Percentiles rank a stretch among this genome's conserved stretches.
Evolutionary conservation across 805 yeast species (phyloP).

Genomic region (Myxozyma kluyveri): DNA sequence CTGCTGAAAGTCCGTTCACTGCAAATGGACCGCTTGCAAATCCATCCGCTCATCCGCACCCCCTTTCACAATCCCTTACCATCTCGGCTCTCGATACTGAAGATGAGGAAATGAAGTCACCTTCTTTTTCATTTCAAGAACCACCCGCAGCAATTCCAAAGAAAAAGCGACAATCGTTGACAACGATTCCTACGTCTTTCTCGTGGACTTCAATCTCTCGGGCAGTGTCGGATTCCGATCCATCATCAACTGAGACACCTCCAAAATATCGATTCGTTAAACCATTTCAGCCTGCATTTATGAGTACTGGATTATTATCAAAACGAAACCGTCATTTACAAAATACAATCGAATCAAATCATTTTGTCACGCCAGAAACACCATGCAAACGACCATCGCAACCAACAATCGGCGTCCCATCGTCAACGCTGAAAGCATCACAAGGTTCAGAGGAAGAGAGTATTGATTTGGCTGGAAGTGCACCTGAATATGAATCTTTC

Average conservation of each 20-base stretch:
- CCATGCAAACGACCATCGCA: constrained; percentile 53
- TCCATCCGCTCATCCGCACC: constrained; percentile 31
- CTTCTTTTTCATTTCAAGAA: background rate
- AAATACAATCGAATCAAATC: constrained; percentile 31
- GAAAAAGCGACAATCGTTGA: constrained; percentile 24
- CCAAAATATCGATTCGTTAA: constrained; percentile 66
- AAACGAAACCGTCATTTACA: constrained; percentile 51
- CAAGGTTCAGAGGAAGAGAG: constrained; percentile 10
- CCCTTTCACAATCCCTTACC: constrained; percentile 30
- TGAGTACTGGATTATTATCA: constrained; percentile 67
- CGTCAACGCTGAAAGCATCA: constrained; percentile 22
- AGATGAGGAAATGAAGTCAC: constrained; percentile 18
- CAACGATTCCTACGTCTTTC: constrained; percentile 10
- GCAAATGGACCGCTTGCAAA: constrained; percentile 23
- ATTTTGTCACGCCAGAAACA: constrained; percentile 55
- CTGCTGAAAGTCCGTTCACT: constrained; percentile 27
- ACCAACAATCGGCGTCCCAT: constrained; percentile 20
- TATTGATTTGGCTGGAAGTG: constrained; percentile 2
- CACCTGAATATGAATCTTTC: constrained; percentile 18
- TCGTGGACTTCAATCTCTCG: constrained; percentile 20
- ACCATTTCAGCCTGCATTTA: constrained; percentile 82
- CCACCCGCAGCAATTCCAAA: constrained; percentile 2
- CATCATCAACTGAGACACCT: constrained; percentile 45
- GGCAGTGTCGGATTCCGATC: background rate
- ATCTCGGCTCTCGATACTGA: constrained; percentile 13